Evolutionary conservation across 108 stramenopile species (phyloP), one percentile per base, ranked within the genome.

Genomic region (Fistulifera pelliculosa): DNA sequence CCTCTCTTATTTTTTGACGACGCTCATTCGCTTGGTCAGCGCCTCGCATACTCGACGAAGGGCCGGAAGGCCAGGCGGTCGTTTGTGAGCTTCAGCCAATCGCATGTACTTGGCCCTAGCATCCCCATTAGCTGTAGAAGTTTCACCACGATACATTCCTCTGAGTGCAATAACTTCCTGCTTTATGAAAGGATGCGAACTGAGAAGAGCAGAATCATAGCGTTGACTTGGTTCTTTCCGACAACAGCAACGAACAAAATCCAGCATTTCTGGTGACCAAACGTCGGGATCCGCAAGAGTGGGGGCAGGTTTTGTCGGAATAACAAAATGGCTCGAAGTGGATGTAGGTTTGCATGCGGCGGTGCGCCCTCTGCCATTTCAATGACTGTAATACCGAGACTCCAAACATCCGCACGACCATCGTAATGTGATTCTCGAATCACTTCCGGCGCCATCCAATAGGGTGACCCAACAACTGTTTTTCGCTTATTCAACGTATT

Each of bases 391-490:
- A 98, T 97, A 25, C 96, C 99, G 38, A 99, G 62, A 45, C 77
- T 80, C 99, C 99, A 99, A 1, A 98, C 94, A 74, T 99, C 97
- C 14, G 94, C 95, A 56, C 94, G 70, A 50, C 94, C 94, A 73
- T 96, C 94, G 70, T 99, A 99, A 53, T 94, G 80, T 6, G 82
- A 75, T 73, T 98, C 96, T 56, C 82, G 75, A 59, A 95, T 94
- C 31, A 96, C 92, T 52, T 95, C 97, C 0, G 97, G 97, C 1
- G 96, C 97, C 94, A 99, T 99, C 97, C 97, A 99, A 76, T 94
- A 98, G 5, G 99, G 99, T 47, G 91, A 87, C 17, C 99, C 99
- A 7, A 97, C 96, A 38, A 97, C 90, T 15, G 96, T 97, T 62
- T 93, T 90, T 27, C 96, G 81, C 65, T 98, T 97, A 57, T 92